A percentile compares a stretch with the other conserved stretches of the same genome.
phyloP scores from a whole-genome alignment of 331 rosid species.

The Malus hybrid region DNA sequence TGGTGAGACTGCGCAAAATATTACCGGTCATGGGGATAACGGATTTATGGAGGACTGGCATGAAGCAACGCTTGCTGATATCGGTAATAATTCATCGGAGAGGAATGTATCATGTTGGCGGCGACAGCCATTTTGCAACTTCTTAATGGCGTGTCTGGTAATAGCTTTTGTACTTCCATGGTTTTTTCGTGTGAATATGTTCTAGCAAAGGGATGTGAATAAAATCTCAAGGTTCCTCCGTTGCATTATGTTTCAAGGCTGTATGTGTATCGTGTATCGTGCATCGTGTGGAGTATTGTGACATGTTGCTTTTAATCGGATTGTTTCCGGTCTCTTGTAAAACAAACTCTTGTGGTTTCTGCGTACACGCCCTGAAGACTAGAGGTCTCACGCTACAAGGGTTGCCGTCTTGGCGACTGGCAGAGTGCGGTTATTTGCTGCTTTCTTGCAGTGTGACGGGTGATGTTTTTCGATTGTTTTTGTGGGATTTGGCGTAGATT shows the following conservation, averaged over 20 bases:
- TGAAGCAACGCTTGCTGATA: slow-evolving; percentile 43
- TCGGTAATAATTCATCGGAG: slow-evolving; percentile 24
- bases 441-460: slow-evolving; percentile 9
- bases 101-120: slow-evolving; percentile 59
- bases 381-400: slow-evolving; percentile 16
- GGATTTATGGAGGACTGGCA: slow-evolving; percentile 83
- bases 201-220: slow-evolving; percentile 38
- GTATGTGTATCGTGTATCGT: slow-evolving; percentile 1
- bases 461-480: not conserved
- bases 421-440: slow-evolving; percentile 3
- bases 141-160: slow-evolving; percentile 94
- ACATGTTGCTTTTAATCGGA: not conserved
- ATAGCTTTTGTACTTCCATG: slow-evolving; percentile 95
- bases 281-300: slow-evolving; percentile 23
- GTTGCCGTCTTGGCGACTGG: slow-evolving; percentile 13
- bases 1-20: slow-evolving; percentile 62
- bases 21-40: slow-evolving; percentile 39
- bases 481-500: not conserved
- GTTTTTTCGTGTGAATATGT: slow-evolving; percentile 87
- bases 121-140: slow-evolving; percentile 92
- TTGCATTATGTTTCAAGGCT: slow-evolving; percentile 17
- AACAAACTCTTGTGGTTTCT: not conserved
- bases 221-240: not conserved
- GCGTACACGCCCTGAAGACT: slow-evolving; percentile 13
- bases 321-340: not conserved